Evolutionary conservation across 129 eudicot species (phyloP), one percentile per base, ranked within the genome.

Genomic region (Sambucus nigra): DNA sequence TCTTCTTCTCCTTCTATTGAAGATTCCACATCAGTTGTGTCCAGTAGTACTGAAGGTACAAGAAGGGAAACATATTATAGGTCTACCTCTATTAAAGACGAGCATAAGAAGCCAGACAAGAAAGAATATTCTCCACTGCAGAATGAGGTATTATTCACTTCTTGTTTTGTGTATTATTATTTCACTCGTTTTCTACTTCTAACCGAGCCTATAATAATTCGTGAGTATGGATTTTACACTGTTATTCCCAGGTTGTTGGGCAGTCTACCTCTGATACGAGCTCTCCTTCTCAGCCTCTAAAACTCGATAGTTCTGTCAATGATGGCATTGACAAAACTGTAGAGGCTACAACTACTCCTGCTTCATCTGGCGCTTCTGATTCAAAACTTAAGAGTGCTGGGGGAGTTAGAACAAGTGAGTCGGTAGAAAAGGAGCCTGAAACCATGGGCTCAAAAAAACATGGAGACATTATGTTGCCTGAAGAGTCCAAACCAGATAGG

Each of bases 111-210:
- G 39, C 46, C 18, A 13, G 33, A 32, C 28, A 60, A 20, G 18
- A 63, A 42, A 19, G 65, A 51, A 25, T 31, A 53, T 16, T 39
- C 25, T 2, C 31, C 29, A 2, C 32, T 21, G 3, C 38, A 31
- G 59, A 73, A 71, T 42, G 70, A 80, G 89, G 95, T 81, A 73
- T n/a, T n/a, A n/a, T 17, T 47, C n/a, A n/a, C 42, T 44, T 51
- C n/a, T 53, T 61, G 19, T 24, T 27, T 35, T 15, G 2, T 35
- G 42, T 7, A 35, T 8, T 35, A 35, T 8, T 59, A 10, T 60
- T 0, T 1, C 18, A 2, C 5, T n/a, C 21, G 12, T 47, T 26
- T 9, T 26, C 23, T 35, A 8, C n/a, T n/a, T 8, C n/a, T 41
- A 17, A 20, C 25, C 28, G 33, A 4, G 46, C 25, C 31, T 55